Base-by-base conservation (phyloP, 1,139 yeast species). In the Candida sanyaensis region DNA sequence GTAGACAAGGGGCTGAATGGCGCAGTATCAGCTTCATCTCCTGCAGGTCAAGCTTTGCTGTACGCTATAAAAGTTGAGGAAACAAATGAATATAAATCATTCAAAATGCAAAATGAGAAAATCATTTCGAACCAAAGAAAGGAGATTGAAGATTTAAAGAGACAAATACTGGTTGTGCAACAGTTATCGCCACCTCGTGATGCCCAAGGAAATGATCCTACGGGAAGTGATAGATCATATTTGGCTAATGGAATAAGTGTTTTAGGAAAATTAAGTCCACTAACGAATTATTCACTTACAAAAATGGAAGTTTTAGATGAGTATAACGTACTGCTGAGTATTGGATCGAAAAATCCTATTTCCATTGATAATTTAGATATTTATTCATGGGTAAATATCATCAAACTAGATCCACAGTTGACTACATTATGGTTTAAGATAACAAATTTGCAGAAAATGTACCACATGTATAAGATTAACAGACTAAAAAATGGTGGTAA, bases 341-440 rank as follows among this genome's bases (percentile, higher is more conserved):
- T 49, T 9, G 24, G 39, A 4, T n/a, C 37, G 13, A 21, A 10
- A 9, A 32, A 17, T n/a, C 10, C 28, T n/a, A 12, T 41, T 5
- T 31, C 42, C n/a, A 37, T 45, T 31, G 37, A 46, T 13, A 39
- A 42, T 39, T 49, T 50, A 38, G 56, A 55, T 37, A 48, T 52
- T 2, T 73, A 68, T 56, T 64, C 71, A 24, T 75, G 79, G 80
- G 60, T 71, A 44, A 73, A 71, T 57, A 55, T 72, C 21, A 64
- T 75, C 44, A 66, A 68, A 43, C 48, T 75, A 30, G 80, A 75
- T 53, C 77, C 78, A 0, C 73, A 72, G 41, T 60, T 75, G 31
- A 69, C 78, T 6, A 60, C 67, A 3, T 60, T 75, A 42, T 75
- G 80, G 80, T 64, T 57, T 49, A 71, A 68, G 47, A 73, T 75